Evolutionary conservation across 345 rosid species (phyloP), one percentile per base, ranked within the genome.

Genomic region (Heritiera littoralis): DNA sequence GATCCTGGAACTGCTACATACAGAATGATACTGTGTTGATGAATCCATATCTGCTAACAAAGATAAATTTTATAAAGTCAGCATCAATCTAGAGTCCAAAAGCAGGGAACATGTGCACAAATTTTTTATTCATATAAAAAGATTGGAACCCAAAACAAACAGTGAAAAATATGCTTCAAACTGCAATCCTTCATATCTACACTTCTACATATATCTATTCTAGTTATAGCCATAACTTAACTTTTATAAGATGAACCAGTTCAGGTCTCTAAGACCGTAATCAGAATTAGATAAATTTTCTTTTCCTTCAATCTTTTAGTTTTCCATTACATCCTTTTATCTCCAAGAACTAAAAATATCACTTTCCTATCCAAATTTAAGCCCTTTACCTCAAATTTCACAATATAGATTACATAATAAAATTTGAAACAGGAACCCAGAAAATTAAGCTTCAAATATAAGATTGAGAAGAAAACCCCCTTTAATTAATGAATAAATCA

Each of bases 1-100:
- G 30, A 84, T 81, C 81, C 88, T 92, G 17, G 96, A 89, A 80
- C 89, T 92, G 84, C 96, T 86, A 79, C 91, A 78, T 74, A 89
- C 81, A 52, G 92, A 89, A 76, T 58, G 87, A 79, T 80, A 56
- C 67, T 81, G 86, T 60, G 80, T 79, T 63, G 91, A 81, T 20
- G 86, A 80, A 74, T 74, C 82, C 71, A 56, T 82, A 59, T 84
- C 98, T 88, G 84, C 82, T 48, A 63, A 64, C 13, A 59, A 78
- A 68, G 67, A 79, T 32, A 52, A 30, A 77, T 12, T 15, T 15
- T 55, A 77, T 40, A 70, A 54, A 38, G 60, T 28, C 38, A 66
- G 48, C 38, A 55, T 41, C 56, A 55, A 55, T 77, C 55, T 9
- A 63, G 8, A 28, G 60, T 70, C 28, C 8, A 70, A 9, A 20